These are phyloP conservation scores for Schizonepeta tenuifolia DNA, from an alignment of 257 asterid genomes.

Conservation along the genomic window DNA sequence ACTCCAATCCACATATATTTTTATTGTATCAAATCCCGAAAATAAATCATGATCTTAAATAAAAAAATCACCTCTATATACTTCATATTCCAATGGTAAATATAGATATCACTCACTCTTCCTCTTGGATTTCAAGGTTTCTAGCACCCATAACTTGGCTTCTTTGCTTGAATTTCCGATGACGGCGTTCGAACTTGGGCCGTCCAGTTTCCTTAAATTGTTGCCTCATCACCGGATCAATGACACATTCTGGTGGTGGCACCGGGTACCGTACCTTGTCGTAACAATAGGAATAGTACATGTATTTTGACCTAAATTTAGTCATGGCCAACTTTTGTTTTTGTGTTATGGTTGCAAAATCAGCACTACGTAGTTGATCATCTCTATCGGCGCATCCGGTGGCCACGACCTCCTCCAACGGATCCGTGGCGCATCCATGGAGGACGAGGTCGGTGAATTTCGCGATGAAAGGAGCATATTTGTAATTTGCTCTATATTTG, in stretches of 20 bases:
- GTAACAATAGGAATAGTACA: conserved; percentile 88
- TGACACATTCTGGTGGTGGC: conserved; percentile 72
- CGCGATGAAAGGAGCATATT: conserved; percentile 85
- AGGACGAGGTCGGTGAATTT: conserved; percentile 78
- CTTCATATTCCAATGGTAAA: conserved; percentile 24
- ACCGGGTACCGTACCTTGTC: conserved; percentile 61
- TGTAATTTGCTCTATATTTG: conserved; percentile 70
- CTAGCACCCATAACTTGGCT: conserved; percentile 41
- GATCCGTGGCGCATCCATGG: conserved; percentile 73
- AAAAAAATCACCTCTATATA: conserved; percentile 17
- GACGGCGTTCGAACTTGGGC: conserved; percentile 52
- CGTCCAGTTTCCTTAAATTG: conserved; percentile 72
- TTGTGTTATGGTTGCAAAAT: conserved; percentile 47
- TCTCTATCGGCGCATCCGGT: conserved; percentile 37
- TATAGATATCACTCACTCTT: conserved; percentile 41
- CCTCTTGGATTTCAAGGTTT: conserved; percentile 48
- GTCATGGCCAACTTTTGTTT: conserved; percentile 66
- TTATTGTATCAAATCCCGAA: conserved; percentile 31
- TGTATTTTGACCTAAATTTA: conserved; percentile 55
- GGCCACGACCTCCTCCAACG: conserved; percentile 61
- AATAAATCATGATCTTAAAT: not conserved
- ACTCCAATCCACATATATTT: conserved; percentile 1
- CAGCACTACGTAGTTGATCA: conserved; percentile 41
- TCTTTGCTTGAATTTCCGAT: conserved; percentile 49
- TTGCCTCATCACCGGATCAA: conserved; percentile 54